Base-by-base conservation (phyloP, 805 yeast species). In the Metschnikowia noctiluminum region DNA sequence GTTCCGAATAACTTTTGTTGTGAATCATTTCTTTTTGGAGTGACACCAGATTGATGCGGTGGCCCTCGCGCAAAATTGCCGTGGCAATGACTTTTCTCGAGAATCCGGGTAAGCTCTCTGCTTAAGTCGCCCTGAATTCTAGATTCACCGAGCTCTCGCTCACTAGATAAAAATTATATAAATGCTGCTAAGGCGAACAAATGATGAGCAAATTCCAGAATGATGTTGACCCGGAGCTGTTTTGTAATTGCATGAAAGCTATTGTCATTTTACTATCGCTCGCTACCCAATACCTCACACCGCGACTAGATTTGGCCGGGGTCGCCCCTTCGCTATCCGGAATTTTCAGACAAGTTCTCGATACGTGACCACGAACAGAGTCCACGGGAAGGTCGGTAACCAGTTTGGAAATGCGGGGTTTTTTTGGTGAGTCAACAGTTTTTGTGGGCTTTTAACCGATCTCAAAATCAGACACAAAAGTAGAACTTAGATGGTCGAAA, bases 11-110 rank as follows among this genome's bases (percentile, higher is more conserved):
- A 38, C 39, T 34, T 32, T 39, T 38, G 21, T 39, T 16, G 28
- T 10, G 31, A 28, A 38, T 44, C n/a, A 39, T 21, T 31, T 27
- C 47, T 34, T 34, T 28, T 39, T 44, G 15, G 35, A 13, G 13
- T 41, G 43, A 32, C 38, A 41, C 37, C 38, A 41, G 21, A 11
- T 21, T 13, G 15, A 28, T 28, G 37, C 39, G 38, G 35, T n/a
- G 38, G 39, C 34, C 34, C 36, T 44, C 47, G 47, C 47, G 47
- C 47, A 44, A 31, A 44, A 28, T 44, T 44, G 47, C 47, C 47
- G 47, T 35, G 35, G 14, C 12, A 27, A 21, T 21, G 21, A 21
- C 4, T 9, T 37, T 37, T 37, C 21, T 13, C 5, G 37, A 14
- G 37, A 13, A 3, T 14, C 37, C 32, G 13, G 32, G 6, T 10